Evolutionary conservation across 2,329 filamentous ascomycete species (phyloP).

Genomic region (Aureobasidium pullulans): DNA sequence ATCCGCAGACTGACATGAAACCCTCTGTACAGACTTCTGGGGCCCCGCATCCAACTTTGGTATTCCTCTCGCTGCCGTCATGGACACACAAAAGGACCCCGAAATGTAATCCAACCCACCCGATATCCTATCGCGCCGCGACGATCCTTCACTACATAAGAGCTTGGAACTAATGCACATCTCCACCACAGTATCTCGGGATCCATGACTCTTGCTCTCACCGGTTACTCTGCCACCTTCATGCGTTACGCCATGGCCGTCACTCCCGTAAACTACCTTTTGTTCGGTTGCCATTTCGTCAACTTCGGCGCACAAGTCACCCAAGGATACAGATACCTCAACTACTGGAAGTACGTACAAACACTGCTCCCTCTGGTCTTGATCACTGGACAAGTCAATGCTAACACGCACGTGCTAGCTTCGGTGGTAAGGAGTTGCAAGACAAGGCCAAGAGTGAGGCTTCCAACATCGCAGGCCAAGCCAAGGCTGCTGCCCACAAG

Average conservation of each 20-base stretch:
- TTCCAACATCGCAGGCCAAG: constrained; percentile 3
- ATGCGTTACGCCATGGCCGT: constrained; percentile 62
- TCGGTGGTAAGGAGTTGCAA: constrained; percentile 38
- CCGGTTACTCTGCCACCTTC: constrained; percentile 56
- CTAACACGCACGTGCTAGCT: constrained; percentile 19
- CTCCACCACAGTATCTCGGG: constrained; percentile 51
- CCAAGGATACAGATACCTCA: constrained; percentile 55
- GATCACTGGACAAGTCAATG: background rate
- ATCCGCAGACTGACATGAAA: background rate
- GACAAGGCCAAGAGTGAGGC: constrained; percentile 24
- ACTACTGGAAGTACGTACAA: constrained; percentile 46
- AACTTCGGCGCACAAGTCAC: constrained; percentile 56
- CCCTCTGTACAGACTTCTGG: constrained; percentile 40
- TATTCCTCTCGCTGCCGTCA: constrained; percentile 47
- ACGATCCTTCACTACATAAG: background rate
- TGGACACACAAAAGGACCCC: constrained; percentile 47
- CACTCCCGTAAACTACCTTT: constrained; percentile 57
- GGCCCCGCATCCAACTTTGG: constrained; percentile 47
- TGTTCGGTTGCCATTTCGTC: constrained; percentile 60
- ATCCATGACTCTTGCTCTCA: constrained; percentile 54
- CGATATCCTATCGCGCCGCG: background rate
- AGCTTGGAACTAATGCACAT: constrained; percentile 8
- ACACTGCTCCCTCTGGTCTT: background rate
- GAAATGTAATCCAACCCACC: constrained; percentile 35
- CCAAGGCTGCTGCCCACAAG: constrained; percentile 19